A percentile compares a stretch with the other conserved stretches of the same genome.
Evolutionary conservation across 2,329 filamentous ascomycete genomes (phyloP).

Genomic region (Trichoderma aggressivum): DNA sequence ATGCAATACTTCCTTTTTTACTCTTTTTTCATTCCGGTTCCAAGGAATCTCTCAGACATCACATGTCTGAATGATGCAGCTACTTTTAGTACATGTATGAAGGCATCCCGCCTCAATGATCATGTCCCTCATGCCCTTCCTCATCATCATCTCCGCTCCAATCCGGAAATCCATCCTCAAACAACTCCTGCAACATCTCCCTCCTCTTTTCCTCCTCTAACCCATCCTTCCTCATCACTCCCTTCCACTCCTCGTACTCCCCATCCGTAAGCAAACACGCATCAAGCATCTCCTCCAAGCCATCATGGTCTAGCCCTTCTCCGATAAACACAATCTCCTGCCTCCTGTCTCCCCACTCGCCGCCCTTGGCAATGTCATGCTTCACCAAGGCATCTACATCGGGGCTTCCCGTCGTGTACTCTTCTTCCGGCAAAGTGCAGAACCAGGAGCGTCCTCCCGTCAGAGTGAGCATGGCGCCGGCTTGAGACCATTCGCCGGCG

Average conservation of each 20-base stretch:
- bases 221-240: slow-evolving; percentile 45
- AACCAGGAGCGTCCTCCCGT: slow-evolving; percentile 57
- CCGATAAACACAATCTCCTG: slow-evolving; percentile 75
- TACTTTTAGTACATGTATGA: not conserved
- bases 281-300: slow-evolving; percentile 54
- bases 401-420: slow-evolving; percentile 46
- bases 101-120: slow-evolving; percentile 17
- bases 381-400: slow-evolving; percentile 47
- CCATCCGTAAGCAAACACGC: slow-evolving; percentile 57
- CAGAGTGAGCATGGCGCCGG: slow-evolving; percentile 61
- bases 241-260: slow-evolving; percentile 55
- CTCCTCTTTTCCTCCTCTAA: slow-evolving; percentile 39
- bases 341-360: slow-evolving; percentile 65
- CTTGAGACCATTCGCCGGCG: slow-evolving; percentile 60
- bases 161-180: slow-evolving; percentile 58
- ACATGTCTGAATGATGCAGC: not conserved
- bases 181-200: slow-evolving; percentile 57
- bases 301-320: slow-evolving; percentile 54
- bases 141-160: slow-evolving; percentile 48
- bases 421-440: slow-evolving; percentile 52
- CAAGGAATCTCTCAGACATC: not conserved
- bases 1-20: not conserved
- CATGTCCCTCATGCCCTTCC: slow-evolving; percentile 32
- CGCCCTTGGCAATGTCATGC: slow-evolving; percentile 50
- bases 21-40: not conserved